Evolutionary conservation across 306 rosid genomes (phyloP).

Genomic region (Casuarina cunninghamiana): DNA sequence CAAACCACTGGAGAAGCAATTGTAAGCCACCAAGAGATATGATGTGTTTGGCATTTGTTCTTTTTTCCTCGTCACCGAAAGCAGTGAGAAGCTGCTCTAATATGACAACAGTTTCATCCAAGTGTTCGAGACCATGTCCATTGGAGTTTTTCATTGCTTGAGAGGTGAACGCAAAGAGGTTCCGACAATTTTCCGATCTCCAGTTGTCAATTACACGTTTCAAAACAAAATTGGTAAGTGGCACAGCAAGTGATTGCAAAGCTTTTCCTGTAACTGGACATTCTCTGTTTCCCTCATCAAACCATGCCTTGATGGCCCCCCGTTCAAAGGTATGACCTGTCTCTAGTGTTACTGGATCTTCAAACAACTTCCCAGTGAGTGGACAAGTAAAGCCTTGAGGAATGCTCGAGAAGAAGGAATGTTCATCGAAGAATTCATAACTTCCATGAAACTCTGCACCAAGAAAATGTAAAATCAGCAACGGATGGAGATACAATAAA

Average conservation of each 20-base stretch:
- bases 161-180: slow-evolving; percentile 51
- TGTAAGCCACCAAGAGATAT: slow-evolving; percentile 50
- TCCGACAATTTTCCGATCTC: slow-evolving; percentile 55
- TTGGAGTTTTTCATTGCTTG: slow-evolving; percentile 32
- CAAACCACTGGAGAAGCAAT: slow-evolving; percentile 55
- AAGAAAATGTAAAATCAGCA: slow-evolving; percentile 23
- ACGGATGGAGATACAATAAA: slow-evolving; percentile 5
- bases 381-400: slow-evolving; percentile 75
- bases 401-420: slow-evolving; percentile 40
- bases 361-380: slow-evolving; percentile 60
- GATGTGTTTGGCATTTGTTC: slow-evolving; percentile 53
- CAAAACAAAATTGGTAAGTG: slow-evolving; percentile 61
- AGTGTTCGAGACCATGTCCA: slow-evolving; percentile 26
- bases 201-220: slow-evolving; percentile 67
- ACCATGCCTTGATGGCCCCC: slow-evolving; percentile 68
- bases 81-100: slow-evolving; percentile 53
- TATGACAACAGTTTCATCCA: slow-evolving; percentile 39
- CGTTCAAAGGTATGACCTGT: slow-evolving; percentile 80
- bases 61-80: slow-evolving; percentile 47
- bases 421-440: slow-evolving; percentile 46
- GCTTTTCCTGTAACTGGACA: slow-evolving; percentile 73
- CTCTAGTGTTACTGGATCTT: slow-evolving; percentile 83
- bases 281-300: slow-evolving; percentile 66
- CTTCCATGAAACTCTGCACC: slow-evolving; percentile 32
- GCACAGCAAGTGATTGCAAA: slow-evolving; percentile 52